These are phyloP conservation scores for Coriolopsis trogii DNA, from an alignment of 1,284 basidiomycete genomes.

Conservation along the genomic window DNA sequence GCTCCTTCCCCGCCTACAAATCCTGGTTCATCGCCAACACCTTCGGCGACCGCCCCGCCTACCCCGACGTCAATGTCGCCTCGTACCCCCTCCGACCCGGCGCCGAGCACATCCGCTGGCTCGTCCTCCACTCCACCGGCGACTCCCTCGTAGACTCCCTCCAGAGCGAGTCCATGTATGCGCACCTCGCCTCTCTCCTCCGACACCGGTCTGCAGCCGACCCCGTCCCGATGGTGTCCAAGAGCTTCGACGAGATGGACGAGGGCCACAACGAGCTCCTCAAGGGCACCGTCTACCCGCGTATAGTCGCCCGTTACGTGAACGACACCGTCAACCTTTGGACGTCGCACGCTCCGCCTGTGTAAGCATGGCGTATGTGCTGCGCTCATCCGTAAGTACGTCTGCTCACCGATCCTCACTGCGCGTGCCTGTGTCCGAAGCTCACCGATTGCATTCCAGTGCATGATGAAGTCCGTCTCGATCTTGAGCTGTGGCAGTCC, in stretches of 20 bases:
- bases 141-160: conserved; percentile 66
- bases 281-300: conserved; percentile 44
- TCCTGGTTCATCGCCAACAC: conserved; percentile 66
- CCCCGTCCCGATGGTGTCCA: conserved; percentile 33
- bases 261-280: conserved; percentile 64
- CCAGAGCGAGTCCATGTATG: conserved; percentile 63
- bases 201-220: conserved; percentile 10
- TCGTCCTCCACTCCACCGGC: conserved; percentile 72
- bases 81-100: conserved; percentile 40
- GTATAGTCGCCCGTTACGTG: conserved; percentile 51
- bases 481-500: not conserved
- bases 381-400: not conserved
- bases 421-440: not conserved
- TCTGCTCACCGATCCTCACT: not conserved
- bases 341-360: not conserved
- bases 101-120: conserved; percentile 53
- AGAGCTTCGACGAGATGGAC: conserved; percentile 48
- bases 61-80: conserved; percentile 51
- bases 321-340: not conserved
- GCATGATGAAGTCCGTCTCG: too few relatives aligned
- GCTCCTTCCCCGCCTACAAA: conserved; percentile 63
- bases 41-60: conserved; percentile 57
- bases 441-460: too few relatives aligned
- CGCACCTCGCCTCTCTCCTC: conserved; percentile 46
- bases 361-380: not conserved